A percentile compares a stretch with the other conserved stretches of the same genome.
These are phyloP conservation scores for Ceratobasidium sp. DNA, from an alignment of 1,284 basidiomycete genomes.

Conservation along the genomic window DNA sequence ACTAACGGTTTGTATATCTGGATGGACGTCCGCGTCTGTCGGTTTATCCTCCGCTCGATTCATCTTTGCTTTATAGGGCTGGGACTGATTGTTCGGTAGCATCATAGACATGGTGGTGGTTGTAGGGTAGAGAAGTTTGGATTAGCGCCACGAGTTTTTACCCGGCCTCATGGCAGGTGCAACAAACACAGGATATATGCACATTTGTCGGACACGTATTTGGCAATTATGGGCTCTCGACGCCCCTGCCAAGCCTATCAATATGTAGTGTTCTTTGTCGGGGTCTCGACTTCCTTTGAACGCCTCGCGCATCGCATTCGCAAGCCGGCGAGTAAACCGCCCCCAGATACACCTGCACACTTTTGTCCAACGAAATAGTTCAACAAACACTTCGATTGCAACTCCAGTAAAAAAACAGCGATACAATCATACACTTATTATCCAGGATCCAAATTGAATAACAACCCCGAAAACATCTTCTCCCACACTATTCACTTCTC, in stretches of 20 bases:
- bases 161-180: too few species aligned
- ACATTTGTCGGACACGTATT: too few species aligned
- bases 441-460: not conserved
- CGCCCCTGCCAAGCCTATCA: too few species aligned
- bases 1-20: not conserved
- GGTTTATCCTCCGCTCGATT: not conserved
- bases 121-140: not conserved
- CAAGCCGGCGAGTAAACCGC: too few species aligned
- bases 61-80: not conserved
- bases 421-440: slow-evolving; percentile 24
- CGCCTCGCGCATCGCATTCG: too few species aligned
- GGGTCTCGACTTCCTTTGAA: too few species aligned
- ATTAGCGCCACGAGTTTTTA: too few species aligned
- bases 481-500: not conserved
- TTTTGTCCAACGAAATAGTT: not conserved
- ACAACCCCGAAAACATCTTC: not conserved
- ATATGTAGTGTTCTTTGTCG: too few species aligned
- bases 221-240: too few species aligned
- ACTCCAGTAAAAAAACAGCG: not conserved
- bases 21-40: not conserved
- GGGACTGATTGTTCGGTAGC: not conserved
- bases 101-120: not conserved
- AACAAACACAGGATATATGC: too few species aligned
- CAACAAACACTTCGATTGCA: slow-evolving; percentile 19
- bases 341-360: too few species aligned